phyloP scores from a whole-genome alignment of 371 early-diverging fungal species.

The Batkoa obscura region DNA sequence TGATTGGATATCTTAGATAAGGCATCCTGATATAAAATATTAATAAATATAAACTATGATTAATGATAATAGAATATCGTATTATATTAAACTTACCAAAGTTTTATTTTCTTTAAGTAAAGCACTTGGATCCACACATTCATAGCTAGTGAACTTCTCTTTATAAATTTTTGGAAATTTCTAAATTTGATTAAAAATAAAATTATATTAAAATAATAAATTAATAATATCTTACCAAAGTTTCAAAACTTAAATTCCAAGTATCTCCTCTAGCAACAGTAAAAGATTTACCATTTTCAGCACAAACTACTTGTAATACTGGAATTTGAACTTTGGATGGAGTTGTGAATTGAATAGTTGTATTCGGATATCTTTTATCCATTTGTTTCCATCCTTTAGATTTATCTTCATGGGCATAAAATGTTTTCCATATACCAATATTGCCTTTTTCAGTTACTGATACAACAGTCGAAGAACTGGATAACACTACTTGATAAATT shows the following conservation, averaged over 20 bases:
- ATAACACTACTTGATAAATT: background rate
- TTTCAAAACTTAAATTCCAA: constrained; percentile 7
- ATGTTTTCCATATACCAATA: background rate
- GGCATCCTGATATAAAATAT: too few species aligned
- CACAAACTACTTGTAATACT: background rate
- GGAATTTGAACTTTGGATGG: constrained; percentile 1
- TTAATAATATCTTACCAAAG: background rate
- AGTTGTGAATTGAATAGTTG: background rate
- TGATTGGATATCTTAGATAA: too few species aligned
- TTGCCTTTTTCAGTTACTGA: background rate
- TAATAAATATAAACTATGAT: too few species aligned
- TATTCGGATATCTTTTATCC: background rate
- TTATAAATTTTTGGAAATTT: background rate
- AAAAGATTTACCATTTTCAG: background rate
- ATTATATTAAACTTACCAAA: background rate
- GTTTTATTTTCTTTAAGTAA: background rate
- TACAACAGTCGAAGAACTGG: background rate
- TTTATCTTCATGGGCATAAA: background rate
- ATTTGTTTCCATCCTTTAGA: too few species aligned
- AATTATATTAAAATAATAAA: background rate
- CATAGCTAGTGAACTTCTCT: background rate
- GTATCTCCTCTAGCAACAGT: background rate
- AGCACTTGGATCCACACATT: background rate
- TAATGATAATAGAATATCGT: background rate
- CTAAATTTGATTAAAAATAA: background rate